These are phyloP conservation scores for Microbotryum violaceum DNA, from an alignment of 1,284 basidiomycete genomes.

Conservation along the genomic window DNA sequence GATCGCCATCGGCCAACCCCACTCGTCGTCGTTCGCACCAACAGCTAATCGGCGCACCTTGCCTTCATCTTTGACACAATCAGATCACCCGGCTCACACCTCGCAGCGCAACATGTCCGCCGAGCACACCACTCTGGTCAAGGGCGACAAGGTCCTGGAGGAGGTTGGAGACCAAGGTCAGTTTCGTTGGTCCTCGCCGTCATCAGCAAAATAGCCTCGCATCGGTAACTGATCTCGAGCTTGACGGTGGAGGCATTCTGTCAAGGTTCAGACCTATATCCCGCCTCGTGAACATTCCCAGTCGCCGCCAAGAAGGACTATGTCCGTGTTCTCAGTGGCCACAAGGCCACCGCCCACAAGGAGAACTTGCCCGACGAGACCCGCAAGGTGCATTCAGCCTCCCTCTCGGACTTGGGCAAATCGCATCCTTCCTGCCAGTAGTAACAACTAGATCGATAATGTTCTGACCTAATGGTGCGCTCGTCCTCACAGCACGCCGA, in stretches of 20 bases:
- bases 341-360: neutral
- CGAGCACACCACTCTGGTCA: neutral
- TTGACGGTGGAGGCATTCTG: neutral
- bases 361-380: neutral
- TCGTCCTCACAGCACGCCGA: neutral
- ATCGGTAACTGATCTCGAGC: neutral
- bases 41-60: no score
- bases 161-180: neutral
- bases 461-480: no score
- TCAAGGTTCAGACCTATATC: neutral
- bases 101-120: no score
- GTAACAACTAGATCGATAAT: no score
- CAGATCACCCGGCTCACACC: no score
- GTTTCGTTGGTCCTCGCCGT: neutral
- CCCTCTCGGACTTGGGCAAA: no score
- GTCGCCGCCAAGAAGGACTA: neutral
- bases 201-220: neutral
- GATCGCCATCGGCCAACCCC: no score
- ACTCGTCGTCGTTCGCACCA: no score
- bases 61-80: no score
- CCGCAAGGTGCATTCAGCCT: neutral
- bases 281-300: neutral
- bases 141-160: conserved; percentile 1
- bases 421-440: no score
- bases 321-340: neutral